Base-by-base conservation (phyloP, 306 rosid species). In the Vigna angularis region DNA sequence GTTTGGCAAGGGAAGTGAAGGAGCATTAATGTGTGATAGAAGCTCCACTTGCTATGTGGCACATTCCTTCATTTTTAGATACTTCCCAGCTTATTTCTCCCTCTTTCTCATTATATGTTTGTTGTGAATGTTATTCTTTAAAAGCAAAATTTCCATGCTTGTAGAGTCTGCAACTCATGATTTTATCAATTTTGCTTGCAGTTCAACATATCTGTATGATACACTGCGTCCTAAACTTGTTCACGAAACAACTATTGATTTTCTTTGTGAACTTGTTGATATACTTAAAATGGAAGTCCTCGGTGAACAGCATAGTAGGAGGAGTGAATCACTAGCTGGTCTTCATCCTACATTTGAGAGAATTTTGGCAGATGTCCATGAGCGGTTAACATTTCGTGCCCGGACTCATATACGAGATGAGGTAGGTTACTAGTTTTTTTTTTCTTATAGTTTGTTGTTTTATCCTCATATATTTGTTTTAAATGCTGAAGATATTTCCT, bases 341-440 rank as follows among this genome's bases (percentile, higher is more conserved):
- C 84, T 96, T 74, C 89, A 86, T 69, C 97, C 98, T 76, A 96
- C 96, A 48, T 89, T 96, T 74, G 88, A 93, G 79, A 96, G 99
- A 83, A 93, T 96, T 87, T 89, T 96, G 51, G 99, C 97, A 24
- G 99, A 96, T 83, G 94, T 96, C 76, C 99, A 93, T 48, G 99
- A 96, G 86, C 89, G 99, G 72, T 79, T 93, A 75, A 96, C 99
- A 69, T 96, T 96, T 72, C 98, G 98, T 80, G 98, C 99, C 52
- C 88, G 99, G 73, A 96, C 98, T 57, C 91, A 96, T 79, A 85
- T 96, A 74, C 90, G 85, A 79, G 99, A 96, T 83, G 99, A 96
- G 93, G 99, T 96, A 49, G 81, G 59, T 78, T 77, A 61, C 63
- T 71, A 17, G 49, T 38, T 15, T 5, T 10, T 66, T 34, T 73